phyloP scores from a whole-genome alignment of 176 grass and related monocot genomes.

The Lolium rigidum region DNA sequence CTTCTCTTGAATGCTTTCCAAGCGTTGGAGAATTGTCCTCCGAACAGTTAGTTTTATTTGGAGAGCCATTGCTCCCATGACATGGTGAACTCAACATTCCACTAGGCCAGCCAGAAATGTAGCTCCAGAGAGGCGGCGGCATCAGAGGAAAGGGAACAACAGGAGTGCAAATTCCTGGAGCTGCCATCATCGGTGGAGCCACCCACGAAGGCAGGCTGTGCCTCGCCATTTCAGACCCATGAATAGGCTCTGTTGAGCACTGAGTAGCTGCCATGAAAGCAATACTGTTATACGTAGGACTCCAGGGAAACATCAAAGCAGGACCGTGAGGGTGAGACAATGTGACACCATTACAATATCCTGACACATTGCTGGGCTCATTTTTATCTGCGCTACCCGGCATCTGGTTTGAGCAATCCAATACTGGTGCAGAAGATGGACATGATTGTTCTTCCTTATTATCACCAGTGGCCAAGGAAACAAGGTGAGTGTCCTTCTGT shows the following conservation, averaged over 20 bases:
- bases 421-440: constrained; percentile 41
- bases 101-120: constrained; percentile 62
- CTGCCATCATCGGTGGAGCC: constrained; percentile 21
- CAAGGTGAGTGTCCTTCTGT: constrained; percentile 45
- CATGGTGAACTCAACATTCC: constrained; percentile 54
- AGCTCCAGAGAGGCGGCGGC: constrained; percentile 54
- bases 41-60: constrained; percentile 51
- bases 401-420: constrained; percentile 41
- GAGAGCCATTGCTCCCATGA: constrained; percentile 44
- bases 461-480: constrained; percentile 42
- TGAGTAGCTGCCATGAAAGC: constrained; percentile 45
- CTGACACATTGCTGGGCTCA: constrained; percentile 43
- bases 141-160: constrained; percentile 58
- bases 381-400: constrained; percentile 43
- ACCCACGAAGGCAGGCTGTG: constrained; percentile 13
- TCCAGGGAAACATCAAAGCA: constrained; percentile 60
- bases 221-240: constrained; percentile 32
- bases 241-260: constrained; percentile 25
- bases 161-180: constrained; percentile 43
- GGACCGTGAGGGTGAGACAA: constrained; percentile 45
- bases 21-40: constrained; percentile 51
- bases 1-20: constrained; percentile 84
- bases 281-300: constrained; percentile 56
- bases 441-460: constrained; percentile 61
- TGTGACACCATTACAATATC: constrained; percentile 42